phyloP scores from a whole-genome alignment of 768 basidiomycete genomes.

The Hypholoma fasciculare region DNA sequence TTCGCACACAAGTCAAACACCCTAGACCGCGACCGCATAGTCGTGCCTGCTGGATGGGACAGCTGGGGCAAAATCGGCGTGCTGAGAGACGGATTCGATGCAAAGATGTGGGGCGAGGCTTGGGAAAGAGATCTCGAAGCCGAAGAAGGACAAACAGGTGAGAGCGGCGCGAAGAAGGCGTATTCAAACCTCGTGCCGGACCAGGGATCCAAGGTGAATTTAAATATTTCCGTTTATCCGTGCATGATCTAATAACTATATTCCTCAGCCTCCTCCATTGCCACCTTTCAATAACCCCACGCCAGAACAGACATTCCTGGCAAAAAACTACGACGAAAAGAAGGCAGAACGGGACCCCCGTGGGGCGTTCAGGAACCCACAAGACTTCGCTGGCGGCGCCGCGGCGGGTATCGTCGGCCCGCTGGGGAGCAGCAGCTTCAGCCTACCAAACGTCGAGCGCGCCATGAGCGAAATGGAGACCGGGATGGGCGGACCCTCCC shows the following conservation, averaged over 20 bases:
- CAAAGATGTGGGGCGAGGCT: slow-evolving; percentile 74
- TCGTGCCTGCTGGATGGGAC: slow-evolving; percentile 97
- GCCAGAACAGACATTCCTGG: slow-evolving; percentile 89
- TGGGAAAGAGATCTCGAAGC: slow-evolving; percentile 73
- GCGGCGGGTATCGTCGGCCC: slow-evolving; percentile 89
- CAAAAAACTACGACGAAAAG: slow-evolving; percentile 89
- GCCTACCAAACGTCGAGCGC: slow-evolving; percentile 83
- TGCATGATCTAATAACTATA: slow-evolving; percentile 1
- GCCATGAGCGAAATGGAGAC: slow-evolving; percentile 89
- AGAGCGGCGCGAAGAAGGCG: slow-evolving; percentile 65
- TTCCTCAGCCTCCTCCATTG: slow-evolving; percentile 55
- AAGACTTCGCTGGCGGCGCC: slow-evolving; percentile 53
- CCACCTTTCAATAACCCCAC: slow-evolving; percentile 80
- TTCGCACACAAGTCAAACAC: slow-evolving; percentile 89
- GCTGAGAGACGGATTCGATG: slow-evolving; percentile 89
- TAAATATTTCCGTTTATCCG: background rate
- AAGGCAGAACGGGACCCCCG: slow-evolving; percentile 91
- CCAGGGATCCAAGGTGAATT: slow-evolving; percentile 67
- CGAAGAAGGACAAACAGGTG: slow-evolving; percentile 40
- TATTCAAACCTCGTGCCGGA: slow-evolving; percentile 76
- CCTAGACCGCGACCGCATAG: slow-evolving; percentile 87
- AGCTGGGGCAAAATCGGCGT: slow-evolving; percentile 96
- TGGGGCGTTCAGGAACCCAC: slow-evolving; percentile 79
- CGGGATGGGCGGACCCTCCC: slow-evolving; percentile 33
- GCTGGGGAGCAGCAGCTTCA: slow-evolving; percentile 84